phyloP scores from a whole-genome alignment of 1,284 basidiomycete genomes.

The Heterobasidion annosum region DNA sequence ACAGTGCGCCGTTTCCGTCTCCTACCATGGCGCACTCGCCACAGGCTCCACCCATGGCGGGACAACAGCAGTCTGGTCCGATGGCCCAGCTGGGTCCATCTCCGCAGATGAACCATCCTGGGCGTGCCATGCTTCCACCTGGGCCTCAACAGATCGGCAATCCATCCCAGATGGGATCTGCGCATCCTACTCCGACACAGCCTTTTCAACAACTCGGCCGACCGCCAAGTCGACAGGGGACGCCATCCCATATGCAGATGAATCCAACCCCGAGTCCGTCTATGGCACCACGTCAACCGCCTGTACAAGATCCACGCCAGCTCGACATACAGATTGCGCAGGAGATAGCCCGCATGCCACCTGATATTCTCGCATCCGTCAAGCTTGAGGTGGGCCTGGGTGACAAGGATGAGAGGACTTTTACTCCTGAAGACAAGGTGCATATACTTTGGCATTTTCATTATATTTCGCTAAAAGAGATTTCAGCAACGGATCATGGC shows the following conservation, averaged over 20 bases:
- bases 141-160: constrained; percentile 24
- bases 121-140: constrained; percentile 43
- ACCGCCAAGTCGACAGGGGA: constrained; percentile 48
- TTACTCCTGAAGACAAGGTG: constrained; percentile 52
- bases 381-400: constrained; percentile 37
- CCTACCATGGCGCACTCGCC: constrained; percentile 33
- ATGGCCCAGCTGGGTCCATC: constrained; percentile 42
- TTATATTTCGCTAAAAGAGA: constrained; percentile 8
- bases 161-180: constrained; percentile 18
- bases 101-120: constrained; percentile 36
- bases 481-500: constrained; percentile 29
- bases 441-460: constrained; percentile 8
- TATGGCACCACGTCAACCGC: constrained; percentile 34
- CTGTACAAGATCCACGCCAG: constrained; percentile 12
- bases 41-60: constrained; percentile 21
- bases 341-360: constrained; percentile 31
- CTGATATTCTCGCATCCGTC: constrained; percentile 20
- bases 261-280: constrained; percentile 48
- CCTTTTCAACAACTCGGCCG: constrained; percentile 30
- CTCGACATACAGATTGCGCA: constrained; percentile 13
- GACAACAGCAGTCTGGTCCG: constrained; percentile 22
- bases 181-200: constrained; percentile 31
- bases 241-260: constrained; percentile 34
- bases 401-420: constrained; percentile 36
- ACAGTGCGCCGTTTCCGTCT: constrained; percentile 31